Percentiles rank a stretch among this genome's conserved stretches.
Evolutionary conservation across 495 filamentous ascomycete genomes (phyloP).

Genomic region (Talaromyces trachyspermus): DNA sequence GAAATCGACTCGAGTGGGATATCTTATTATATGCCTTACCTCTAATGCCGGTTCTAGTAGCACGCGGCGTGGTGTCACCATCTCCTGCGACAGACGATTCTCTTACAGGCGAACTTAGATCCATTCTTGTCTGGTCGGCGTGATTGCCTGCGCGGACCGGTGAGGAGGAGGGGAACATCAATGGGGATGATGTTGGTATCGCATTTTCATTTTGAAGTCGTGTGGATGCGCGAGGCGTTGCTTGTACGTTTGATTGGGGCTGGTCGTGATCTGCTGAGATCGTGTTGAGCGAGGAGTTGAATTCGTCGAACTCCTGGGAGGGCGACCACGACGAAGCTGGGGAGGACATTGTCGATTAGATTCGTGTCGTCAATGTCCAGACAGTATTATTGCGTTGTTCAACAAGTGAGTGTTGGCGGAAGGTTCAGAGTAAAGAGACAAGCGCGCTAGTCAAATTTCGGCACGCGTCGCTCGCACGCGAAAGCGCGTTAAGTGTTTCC

Average conservation of each 20-base stretch:
- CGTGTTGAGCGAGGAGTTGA: constrained; percentile 35
- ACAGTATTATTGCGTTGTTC: no score
- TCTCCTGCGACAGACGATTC: constrained; percentile 50
- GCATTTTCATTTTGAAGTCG: constrained; percentile 30
- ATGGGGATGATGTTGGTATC: constrained; percentile 63
- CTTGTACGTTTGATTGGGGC: constrained; percentile 20
- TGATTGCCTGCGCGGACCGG: constrained; percentile 46
- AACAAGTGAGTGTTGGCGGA: no score
- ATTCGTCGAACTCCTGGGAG: constrained; percentile 31
- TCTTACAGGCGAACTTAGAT: constrained; percentile 60
- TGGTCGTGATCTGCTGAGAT: constrained; percentile 25
- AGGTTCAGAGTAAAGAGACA: no score
- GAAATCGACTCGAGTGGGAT: no score
- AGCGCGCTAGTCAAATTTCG: background rate
- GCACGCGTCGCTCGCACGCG: constrained; percentile 26
- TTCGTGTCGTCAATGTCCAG: no score
- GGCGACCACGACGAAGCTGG: constrained; percentile 37
- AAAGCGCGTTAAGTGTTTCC: constrained; percentile 35
- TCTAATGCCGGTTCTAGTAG: constrained; percentile 50
- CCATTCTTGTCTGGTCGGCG: constrained; percentile 47
- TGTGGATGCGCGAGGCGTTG: constrained; percentile 40
- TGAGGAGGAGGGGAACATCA: constrained; percentile 78
- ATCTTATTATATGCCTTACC: constrained; percentile 55
- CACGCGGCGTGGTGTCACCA: constrained; percentile 69
- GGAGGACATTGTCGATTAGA: constrained; percentile 39